phyloP scores from a whole-genome alignment of 306 rosid genomes.

The Ochetophila trinervis region DNA sequence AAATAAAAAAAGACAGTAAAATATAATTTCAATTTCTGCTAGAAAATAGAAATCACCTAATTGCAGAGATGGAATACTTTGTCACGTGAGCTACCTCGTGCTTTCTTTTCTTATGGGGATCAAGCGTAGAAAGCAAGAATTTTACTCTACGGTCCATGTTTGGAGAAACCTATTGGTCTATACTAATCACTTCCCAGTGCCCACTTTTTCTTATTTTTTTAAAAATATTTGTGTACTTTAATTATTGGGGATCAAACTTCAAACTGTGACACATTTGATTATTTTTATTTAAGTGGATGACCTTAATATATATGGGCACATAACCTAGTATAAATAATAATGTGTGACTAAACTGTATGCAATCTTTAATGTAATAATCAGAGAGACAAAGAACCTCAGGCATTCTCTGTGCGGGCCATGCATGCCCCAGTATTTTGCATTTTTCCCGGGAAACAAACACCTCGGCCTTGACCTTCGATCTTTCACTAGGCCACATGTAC shows the following conservation, averaged over 20 bases:
- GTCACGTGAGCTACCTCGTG: not conserved
- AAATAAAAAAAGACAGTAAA: too few species aligned
- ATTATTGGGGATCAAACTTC: too few species aligned
- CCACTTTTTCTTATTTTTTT: not conserved
- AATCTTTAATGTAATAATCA: not conserved
- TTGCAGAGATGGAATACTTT: not conserved
- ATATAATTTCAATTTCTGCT: not conserved
- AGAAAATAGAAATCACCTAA: constrained; percentile 3
- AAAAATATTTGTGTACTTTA: too few species aligned
- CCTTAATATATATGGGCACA: too few species aligned
- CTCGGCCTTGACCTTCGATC: not conserved
- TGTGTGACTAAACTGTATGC: not conserved
- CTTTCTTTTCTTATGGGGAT: not conserved
- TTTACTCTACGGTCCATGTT: not conserved
- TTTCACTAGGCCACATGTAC: constrained; percentile 11
- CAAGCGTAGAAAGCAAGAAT: constrained; percentile 1
- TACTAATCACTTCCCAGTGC: not conserved
- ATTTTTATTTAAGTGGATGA: too few species aligned
- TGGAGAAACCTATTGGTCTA: not conserved
- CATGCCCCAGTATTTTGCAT: not conserved
- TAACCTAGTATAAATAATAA: not conserved
- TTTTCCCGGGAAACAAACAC: not conserved
- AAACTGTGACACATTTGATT: too few species aligned
- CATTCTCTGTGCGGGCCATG: not conserved
- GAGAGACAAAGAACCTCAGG: not conserved